phyloP scores from a whole-genome alignment of 2,329 filamentous ascomycete species.

The Pestalotiopsis sp. region DNA sequence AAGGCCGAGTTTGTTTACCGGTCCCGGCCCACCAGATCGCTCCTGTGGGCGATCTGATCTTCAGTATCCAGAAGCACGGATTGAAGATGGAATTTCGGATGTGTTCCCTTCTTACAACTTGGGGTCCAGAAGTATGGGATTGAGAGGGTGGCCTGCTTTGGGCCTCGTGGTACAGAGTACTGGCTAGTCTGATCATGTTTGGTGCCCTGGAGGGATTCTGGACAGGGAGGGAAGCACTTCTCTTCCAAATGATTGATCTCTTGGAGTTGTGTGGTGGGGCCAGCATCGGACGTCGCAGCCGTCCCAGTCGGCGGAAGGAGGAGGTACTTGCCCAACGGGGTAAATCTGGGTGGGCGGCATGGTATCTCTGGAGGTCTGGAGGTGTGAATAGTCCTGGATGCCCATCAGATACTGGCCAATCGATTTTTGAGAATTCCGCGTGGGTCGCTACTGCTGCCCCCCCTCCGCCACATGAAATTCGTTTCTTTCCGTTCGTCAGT shows the following conservation, averaged over 20 bases:
- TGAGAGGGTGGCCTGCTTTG: slow-evolving; percentile 4
- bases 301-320: not conserved
- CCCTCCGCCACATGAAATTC: slow-evolving; percentile 16
- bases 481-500: not conserved
- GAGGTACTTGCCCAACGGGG: not conserved
- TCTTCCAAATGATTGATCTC: not conserved
- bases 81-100: not conserved
- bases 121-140: not conserved
- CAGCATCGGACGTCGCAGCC: not conserved
- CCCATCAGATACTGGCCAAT: slow-evolving; percentile 15
- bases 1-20: not conserved
- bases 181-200: not conserved
- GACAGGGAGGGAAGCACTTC: not conserved
- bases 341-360: not conserved
- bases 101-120: not conserved
- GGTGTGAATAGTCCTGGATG: not conserved
- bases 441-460: not conserved
- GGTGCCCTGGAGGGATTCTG: not conserved
- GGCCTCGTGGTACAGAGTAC: slow-evolving; percentile 8
- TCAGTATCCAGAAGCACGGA: not conserved
- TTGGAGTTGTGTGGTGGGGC: slow-evolving; percentile 11
- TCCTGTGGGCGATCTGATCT: not conserved
- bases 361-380: not conserved
- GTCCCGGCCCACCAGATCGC: slow-evolving; percentile 1
- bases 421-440: not conserved